These are phyloP conservation scores for Colletotrichum sp. DNA, from an alignment of 2,329 filamentous ascomycete species.

Conservation along the genomic window DNA sequence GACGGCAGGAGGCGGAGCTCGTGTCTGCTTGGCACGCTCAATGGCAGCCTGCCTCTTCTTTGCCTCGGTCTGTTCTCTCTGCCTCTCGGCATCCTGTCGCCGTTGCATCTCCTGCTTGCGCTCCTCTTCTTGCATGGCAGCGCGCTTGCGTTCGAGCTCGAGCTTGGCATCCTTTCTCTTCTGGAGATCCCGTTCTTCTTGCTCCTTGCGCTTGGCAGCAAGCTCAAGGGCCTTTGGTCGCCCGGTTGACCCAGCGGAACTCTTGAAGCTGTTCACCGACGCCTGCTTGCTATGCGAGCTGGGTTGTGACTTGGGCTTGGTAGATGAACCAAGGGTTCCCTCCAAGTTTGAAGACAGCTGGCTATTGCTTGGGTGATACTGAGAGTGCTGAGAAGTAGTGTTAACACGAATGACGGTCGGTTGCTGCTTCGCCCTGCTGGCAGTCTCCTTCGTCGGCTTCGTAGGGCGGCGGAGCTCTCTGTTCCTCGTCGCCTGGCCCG, in stretches of 20 bases:
- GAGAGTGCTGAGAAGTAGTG: conserved; percentile 65
- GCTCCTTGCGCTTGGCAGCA: conserved; percentile 83
- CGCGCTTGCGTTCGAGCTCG: conserved; percentile 79
- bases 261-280: conserved; percentile 67
- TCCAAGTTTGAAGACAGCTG: conserved; percentile 63
- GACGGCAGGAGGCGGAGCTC: conserved; percentile 65
- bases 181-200: conserved; percentile 80
- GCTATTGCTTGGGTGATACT: conserved; percentile 64
- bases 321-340: conserved; percentile 53
- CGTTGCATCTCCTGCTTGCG: conserved; percentile 62
- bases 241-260: conserved; percentile 64
- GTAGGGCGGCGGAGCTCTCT: conserved; percentile 64
- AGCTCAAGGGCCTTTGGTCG: conserved; percentile 76
- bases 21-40: conserved; percentile 69
- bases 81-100: conserved; percentile 66
- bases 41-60: conserved; percentile 71
- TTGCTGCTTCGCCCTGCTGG: conserved; percentile 66
- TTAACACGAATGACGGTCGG: conserved; percentile 78
- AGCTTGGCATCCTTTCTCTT: conserved; percentile 82
- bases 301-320: conserved; percentile 67
- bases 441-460: conserved; percentile 66
- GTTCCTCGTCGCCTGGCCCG: conserved; percentile 52
- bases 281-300: conserved; percentile 63
- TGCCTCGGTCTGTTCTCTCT: conserved; percentile 64
- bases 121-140: conserved; percentile 70